These are phyloP conservation scores for Teratosphaeria pseudoeucalypti DNA, from an alignment of 2,329 filamentous ascomycete genomes.

Conservation along the genomic window DNA sequence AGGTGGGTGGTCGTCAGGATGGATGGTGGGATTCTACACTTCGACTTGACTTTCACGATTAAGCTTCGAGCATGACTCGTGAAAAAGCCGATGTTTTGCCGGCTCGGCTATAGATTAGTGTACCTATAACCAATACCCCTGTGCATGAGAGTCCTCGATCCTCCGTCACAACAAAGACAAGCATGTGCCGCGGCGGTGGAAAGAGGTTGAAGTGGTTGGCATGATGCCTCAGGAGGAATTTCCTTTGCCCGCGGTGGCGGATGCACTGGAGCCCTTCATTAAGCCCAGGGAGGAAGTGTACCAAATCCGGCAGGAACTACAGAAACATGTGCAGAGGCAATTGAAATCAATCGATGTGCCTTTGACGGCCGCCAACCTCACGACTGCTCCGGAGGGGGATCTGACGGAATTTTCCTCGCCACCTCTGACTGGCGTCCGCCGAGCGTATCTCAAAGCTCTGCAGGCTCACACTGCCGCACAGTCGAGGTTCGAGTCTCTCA, in stretches of 20 bases:
- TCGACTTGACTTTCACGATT: neutral
- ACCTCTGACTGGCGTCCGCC: constrained; percentile 17
- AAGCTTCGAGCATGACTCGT: neutral
- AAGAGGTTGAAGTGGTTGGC: neutral
- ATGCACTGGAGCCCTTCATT: constrained; percentile 21
- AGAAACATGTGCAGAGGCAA: constrained; percentile 14
- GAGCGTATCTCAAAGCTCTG: constrained; percentile 22
- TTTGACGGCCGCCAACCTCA: constrained; percentile 5
- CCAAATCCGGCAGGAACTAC: constrained; percentile 17
- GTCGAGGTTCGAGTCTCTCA: constrained; percentile 19
- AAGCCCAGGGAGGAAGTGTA: constrained; percentile 18
- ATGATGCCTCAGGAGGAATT: constrained; percentile 6
- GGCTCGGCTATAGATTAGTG: neutral
- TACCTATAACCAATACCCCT: neutral
- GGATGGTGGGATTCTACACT: neutral
- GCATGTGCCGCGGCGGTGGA: neutral
- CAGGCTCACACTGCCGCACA: constrained; percentile 20
- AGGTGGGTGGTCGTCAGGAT: neutral
- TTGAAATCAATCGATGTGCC: constrained; percentile 1
- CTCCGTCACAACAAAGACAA: too few relatives aligned
- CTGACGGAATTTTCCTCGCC: constrained; percentile 6
- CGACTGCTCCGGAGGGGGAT: neutral
- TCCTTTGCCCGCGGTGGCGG: constrained; percentile 21
- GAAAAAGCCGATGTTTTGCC: neutral
- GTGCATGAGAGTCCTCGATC: neutral